phyloP scores from a whole-genome alignment of 148 eudicot species.

The Euryodendron excelsum region DNA sequence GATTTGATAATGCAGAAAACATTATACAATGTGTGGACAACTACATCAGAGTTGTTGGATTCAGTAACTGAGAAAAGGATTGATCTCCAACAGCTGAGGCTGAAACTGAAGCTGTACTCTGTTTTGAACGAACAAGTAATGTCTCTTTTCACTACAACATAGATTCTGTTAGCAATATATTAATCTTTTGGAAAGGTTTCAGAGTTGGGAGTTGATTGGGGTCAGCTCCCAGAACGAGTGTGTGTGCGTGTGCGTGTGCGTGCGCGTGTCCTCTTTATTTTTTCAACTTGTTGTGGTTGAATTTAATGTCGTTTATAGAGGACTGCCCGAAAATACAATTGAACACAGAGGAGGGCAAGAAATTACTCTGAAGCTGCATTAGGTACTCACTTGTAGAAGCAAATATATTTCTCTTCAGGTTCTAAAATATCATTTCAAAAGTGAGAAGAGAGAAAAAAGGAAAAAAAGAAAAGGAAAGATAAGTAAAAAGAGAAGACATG shows the following conservation, averaged over 20 bases:
- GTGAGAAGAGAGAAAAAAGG: not conserved
- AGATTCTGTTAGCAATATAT: not conserved
- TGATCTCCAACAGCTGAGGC: conserved; percentile 50
- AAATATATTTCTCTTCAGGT: not conserved
- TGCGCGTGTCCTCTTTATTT: not conserved
- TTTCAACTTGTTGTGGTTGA: not conserved
- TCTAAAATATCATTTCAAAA: not conserved
- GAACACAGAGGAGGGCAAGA: not conserved
- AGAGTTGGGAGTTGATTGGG: not conserved
- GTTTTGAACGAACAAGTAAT: conserved; percentile 67
- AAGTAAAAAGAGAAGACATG: not conserved
- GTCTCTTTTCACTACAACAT: conserved; percentile 2
- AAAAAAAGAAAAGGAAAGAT: too few species aligned
- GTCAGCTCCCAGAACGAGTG: too few species aligned
- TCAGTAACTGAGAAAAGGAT: conserved; percentile 55
- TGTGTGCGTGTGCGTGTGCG: too few species aligned
- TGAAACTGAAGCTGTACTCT: conserved; percentile 56
- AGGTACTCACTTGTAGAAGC: not conserved
- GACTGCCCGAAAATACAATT: not conserved
- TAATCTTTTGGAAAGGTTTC: not conserved
- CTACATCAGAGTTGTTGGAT: conserved; percentile 60
- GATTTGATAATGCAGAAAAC: conserved; percentile 52
- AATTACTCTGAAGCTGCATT: not conserved
- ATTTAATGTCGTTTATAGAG: not conserved
- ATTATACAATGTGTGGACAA: conserved; percentile 67